These are phyloP conservation scores for Naganishia kalamii DNA, from an alignment of 768 basidiomycete species.

Conservation along the genomic window DNA sequence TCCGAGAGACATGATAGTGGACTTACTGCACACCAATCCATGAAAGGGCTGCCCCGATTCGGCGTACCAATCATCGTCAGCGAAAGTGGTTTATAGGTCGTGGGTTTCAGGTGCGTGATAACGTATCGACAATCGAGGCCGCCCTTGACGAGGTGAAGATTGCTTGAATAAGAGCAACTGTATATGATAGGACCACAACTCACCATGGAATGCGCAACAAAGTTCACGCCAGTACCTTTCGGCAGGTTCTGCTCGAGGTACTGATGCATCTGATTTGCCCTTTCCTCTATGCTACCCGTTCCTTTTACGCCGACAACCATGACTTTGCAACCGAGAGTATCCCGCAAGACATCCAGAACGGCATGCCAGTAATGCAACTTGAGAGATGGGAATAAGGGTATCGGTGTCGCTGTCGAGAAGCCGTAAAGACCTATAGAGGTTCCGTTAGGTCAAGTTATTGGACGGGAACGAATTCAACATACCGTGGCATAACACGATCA, in stretches of 20 bases:
- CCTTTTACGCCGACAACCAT: conserved; percentile 89
- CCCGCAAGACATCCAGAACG: conserved; percentile 69
- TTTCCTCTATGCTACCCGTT: conserved; percentile 78
- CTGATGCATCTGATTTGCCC: conserved; percentile 68
- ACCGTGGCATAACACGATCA: conserved; percentile 96
- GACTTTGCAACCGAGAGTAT: conserved; percentile 84
- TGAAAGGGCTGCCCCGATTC: conserved; percentile 93
- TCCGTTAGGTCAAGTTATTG: conserved; percentile 35
- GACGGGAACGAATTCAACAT: conserved; percentile 31
- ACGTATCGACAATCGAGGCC: conserved; percentile 90
- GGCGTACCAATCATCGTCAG: conserved; percentile 86
- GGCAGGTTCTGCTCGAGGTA: conserved; percentile 61
- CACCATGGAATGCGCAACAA: conserved; percentile 90
- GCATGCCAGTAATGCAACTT: conserved; percentile 93
- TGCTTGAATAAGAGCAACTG: background rate
- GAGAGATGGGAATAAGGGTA: conserved; percentile 66
- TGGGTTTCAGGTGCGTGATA: conserved; percentile 75
- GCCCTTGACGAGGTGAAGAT: conserved; percentile 49
- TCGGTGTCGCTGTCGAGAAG: conserved; percentile 81
- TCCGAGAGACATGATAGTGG: conserved; percentile 4
- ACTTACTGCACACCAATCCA: conserved; percentile 95
- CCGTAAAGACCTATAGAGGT: conserved; percentile 67
- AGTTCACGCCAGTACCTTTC: conserved; percentile 72
- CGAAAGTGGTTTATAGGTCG: conserved; percentile 75
- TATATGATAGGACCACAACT: conserved; percentile 1